Evolutionary conservation across 176 grass and related monocot species (phyloP).

Genomic region (Neostapfia colusana): DNA sequence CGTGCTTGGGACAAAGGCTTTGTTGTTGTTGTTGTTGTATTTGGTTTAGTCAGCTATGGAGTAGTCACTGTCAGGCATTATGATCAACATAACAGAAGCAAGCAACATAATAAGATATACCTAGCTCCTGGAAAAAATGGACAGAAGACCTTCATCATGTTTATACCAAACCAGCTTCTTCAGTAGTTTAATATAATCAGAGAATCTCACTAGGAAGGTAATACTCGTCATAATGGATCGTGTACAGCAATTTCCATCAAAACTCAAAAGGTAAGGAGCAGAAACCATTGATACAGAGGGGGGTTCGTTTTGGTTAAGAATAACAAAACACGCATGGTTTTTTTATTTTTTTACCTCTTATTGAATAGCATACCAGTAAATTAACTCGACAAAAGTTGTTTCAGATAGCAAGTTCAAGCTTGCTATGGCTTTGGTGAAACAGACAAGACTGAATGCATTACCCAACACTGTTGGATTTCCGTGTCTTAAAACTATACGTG

Average conservation of each 20-base stretch:
- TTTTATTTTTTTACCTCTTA: background rate
- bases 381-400: background rate
- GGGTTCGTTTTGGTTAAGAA: background rate
- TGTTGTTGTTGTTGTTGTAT: too few species aligned
- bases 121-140: conserved; percentile 20
- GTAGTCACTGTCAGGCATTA: conserved; percentile 36
- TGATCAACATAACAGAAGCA: conserved; percentile 15
- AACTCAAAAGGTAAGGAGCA: background rate
- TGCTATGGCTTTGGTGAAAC: background rate
- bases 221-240: conserved; percentile 16
- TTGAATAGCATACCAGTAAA: background rate
- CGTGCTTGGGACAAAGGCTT: too few species aligned
- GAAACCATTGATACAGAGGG: background rate
- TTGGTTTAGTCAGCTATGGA: conserved; percentile 30
- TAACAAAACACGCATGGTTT: background rate
- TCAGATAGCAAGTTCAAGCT: background rate
- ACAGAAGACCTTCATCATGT: background rate
- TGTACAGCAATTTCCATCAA: background rate
- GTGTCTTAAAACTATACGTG: background rate
- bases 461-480: background rate
- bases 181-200: conserved; percentile 7
- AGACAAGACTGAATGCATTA: background rate
- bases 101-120: conserved; percentile 20
- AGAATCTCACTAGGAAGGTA: background rate
- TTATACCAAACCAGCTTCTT: conserved; percentile 15